Conservation (phyloP, 257 asterid species). For the Buddleja alternifolia region DNA sequence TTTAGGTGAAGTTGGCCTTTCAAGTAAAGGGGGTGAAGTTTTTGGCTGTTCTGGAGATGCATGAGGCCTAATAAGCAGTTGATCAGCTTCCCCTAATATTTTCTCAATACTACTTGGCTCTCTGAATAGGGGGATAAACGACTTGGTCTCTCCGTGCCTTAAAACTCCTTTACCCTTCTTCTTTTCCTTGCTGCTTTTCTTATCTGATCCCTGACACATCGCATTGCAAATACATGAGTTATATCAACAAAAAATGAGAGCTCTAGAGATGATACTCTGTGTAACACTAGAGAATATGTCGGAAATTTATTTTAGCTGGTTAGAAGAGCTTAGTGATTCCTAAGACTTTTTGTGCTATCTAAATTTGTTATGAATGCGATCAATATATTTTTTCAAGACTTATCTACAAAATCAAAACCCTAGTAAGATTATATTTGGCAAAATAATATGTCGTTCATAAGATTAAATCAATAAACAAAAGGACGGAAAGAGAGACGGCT, state of each 20-base stretch:
- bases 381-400: neutral
- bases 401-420: conserved; percentile 8
- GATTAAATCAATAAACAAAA: neutral
- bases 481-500: neutral
- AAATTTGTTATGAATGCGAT: neutral
- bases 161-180: conserved; percentile 72
- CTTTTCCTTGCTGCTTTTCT: conserved; percentile 70
- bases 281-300: neutral
- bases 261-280: neutral
- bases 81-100: conserved; percentile 91
- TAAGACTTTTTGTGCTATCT: neutral
- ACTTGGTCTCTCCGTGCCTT: conserved; percentile 64
- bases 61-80: conserved; percentile 60
- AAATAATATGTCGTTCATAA: neutral
- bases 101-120: conserved; percentile 96
- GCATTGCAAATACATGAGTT: too few relatives aligned
- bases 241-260: too few relatives aligned
- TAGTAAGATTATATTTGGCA: neutral
- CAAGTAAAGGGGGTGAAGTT: conserved; percentile 45
- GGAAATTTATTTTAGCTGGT: too few relatives aligned
- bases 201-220: conserved; percentile 62
- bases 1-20: conserved; percentile 51
- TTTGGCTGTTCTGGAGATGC: conserved; percentile 48
- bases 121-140: conserved; percentile 82
- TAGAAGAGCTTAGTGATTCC: too few relatives aligned